Evolutionary conservation across 306 rosid genomes (phyloP).

Genomic region (Carpinus fangiana): DNA sequence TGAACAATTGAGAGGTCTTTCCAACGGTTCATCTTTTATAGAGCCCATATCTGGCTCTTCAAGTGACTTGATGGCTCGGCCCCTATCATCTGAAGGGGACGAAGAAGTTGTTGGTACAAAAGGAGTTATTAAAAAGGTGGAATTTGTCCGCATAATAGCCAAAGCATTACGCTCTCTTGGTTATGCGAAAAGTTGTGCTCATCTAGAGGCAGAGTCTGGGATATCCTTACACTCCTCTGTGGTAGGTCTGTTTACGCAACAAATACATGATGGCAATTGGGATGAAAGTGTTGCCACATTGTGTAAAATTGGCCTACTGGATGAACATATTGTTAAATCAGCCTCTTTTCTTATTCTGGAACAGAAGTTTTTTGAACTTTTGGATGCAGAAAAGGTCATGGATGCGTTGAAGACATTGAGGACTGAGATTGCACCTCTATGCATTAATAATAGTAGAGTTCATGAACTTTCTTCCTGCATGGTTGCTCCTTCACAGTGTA

Average conservation of each 20-base stretch:
- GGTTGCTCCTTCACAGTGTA: constrained; percentile 52
- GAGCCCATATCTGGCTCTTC: constrained; percentile 70
- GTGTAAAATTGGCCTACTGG: constrained; percentile 62
- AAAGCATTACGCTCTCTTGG: constrained; percentile 94
- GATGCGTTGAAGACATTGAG: constrained; percentile 88
- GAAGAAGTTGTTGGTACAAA: constrained; percentile 83
- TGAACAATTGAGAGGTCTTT: constrained; percentile 61
- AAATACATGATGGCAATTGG: constrained; percentile 83
- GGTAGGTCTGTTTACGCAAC: constrained; percentile 74
- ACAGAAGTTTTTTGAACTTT: constrained; percentile 85
- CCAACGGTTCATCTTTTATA: constrained; percentile 76
- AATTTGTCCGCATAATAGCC: constrained; percentile 92
- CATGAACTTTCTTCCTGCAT: constrained; percentile 81
- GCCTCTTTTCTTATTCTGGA: constrained; percentile 84
- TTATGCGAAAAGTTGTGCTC: constrained; percentile 76
- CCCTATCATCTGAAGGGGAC: constrained; percentile 79
- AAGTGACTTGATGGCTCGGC: constrained; percentile 89
- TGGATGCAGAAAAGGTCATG: constrained; percentile 59
- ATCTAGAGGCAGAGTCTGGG: constrained; percentile 93
- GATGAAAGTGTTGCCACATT: constrained; percentile 73
- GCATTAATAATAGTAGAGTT: constrained; percentile 53
- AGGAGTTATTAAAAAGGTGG: constrained; percentile 81
- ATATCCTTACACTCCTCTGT: constrained; percentile 70
- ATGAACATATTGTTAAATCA: constrained; percentile 56
- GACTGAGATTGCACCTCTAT: constrained; percentile 77